Base-by-base conservation (phyloP, 164 flowering plant genomes). In the Stephania cephalantha region DNA sequence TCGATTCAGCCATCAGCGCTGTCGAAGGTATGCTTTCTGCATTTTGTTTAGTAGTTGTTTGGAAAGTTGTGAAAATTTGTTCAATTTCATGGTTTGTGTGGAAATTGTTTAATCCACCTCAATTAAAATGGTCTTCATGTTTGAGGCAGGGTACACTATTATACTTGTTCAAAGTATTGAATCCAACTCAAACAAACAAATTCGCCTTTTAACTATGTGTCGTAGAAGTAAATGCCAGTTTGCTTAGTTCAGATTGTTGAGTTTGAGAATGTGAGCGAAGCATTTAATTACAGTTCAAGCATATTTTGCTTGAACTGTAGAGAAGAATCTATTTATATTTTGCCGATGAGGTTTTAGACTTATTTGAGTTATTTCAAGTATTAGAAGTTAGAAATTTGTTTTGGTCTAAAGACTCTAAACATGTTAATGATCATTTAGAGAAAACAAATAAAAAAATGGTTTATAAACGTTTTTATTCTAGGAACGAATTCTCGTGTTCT, bases 11-110 rank as follows among this genome's bases (percentile, higher is more conserved):
- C 86, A 5, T 83, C 77, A 81, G 78, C 85, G 13, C 68, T 85
- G 53, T 80, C 88, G 11, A 93, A 93, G 97, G 99, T 93, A 83
- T 17, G 0, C 20, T 12, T 58, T 58, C 15, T 58, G 65, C 15
- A 6, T 58, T 6, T 17, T 17, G 15, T 58, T 13, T 35, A 35
- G 42, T 35, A 35, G 42, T 35, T 1, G 42, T 35, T 35, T 35
- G 42, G 42, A 35, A 35, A 35, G 42, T 35, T 35, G 42, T 35
- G 0, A 35, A 25, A 25, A 35, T 35, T 35, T 35, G 42, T 35
- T 35, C 42, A 35, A 35, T 35, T 35, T 35, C 42, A 35, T 35
- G 42, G 42, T 35, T 35, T 35, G 42, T 35, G 4, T 35, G 2
- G 42, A 4, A 35, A 35, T 35, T 35, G 42, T 4, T 35, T 35